These are phyloP conservation scores for Corynascus novoguineensis DNA, from an alignment of 495 filamentous ascomycete genomes.

Conservation along the genomic window DNA sequence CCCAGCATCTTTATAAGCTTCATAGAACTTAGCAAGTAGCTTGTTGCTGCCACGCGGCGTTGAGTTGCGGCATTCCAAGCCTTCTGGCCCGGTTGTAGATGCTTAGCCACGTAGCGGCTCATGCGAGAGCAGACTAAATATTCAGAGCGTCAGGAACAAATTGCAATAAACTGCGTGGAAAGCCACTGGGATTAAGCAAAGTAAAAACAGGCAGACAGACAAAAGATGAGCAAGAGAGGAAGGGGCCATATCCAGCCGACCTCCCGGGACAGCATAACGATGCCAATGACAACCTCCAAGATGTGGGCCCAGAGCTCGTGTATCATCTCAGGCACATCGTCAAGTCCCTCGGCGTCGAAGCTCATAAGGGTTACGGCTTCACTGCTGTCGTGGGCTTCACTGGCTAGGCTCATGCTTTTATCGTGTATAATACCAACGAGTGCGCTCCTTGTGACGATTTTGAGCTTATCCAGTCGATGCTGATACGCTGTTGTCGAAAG, in stretches of 20 bases:
- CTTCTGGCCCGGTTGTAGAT: constrained; percentile 42
- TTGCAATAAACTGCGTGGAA: background rate
- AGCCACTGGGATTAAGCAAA: no score
- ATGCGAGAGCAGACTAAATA: constrained; percentile 35
- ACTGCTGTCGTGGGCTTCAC: constrained; percentile 43
- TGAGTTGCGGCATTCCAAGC: constrained; percentile 51
- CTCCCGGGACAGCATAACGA: constrained; percentile 52
- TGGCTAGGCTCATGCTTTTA: constrained; percentile 41
- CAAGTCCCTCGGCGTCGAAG: constrained; percentile 34
- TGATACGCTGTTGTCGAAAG: constrained; percentile 52
- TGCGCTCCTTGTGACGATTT: constrained; percentile 54
- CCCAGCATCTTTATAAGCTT: constrained; percentile 61
- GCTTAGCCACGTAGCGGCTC: constrained; percentile 43
- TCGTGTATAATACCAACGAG: constrained; percentile 57
- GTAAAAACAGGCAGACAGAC: constrained; percentile 38
- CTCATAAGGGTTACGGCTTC: constrained; percentile 59
- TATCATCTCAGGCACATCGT: constrained; percentile 29
- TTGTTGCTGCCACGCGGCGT: constrained; percentile 47
- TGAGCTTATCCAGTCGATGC: constrained; percentile 51
- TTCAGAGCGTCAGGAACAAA: background rate
- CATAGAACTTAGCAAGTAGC: constrained; percentile 50
- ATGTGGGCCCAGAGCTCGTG: constrained; percentile 48
- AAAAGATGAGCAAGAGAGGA: constrained; percentile 52
- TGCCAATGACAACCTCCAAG: constrained; percentile 55
- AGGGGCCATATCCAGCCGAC: constrained; percentile 51